These are phyloP conservation scores for Diospyros lotus DNA, from an alignment of 148 eudicot genomes.

Conservation along the genomic window DNA sequence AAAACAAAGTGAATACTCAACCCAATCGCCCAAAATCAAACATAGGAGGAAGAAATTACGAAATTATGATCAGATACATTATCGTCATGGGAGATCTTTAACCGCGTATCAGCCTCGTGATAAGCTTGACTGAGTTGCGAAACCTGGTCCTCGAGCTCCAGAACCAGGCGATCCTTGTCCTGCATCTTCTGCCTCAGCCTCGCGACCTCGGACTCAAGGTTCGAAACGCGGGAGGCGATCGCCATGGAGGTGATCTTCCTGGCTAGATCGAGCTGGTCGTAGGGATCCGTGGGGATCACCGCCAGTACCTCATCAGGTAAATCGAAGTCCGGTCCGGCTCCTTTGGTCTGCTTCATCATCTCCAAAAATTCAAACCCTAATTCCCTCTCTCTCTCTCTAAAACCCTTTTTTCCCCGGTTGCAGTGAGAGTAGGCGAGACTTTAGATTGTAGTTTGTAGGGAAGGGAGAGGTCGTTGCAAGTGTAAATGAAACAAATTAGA, in stretches of 20 bases:
- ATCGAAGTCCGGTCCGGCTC: slow-evolving; percentile 44
- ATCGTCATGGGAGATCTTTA: slow-evolving; percentile 54
- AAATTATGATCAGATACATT: slow-evolving; percentile 40
- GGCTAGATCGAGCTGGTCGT: slow-evolving; percentile 90
- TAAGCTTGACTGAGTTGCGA: slow-evolving; percentile 36
- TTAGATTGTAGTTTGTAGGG: background rate
- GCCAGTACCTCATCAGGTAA: slow-evolving; percentile 63
- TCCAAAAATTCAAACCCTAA: slow-evolving; percentile 20
- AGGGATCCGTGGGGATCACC: slow-evolving; percentile 86
- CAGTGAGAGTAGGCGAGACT: too few relatives aligned
- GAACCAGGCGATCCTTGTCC: slow-evolving; percentile 49
- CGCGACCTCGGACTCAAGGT: slow-evolving; percentile 61
- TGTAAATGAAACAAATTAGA: too few relatives aligned
- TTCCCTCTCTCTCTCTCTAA: background rate
- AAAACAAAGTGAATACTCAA: background rate
- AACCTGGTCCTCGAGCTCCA: slow-evolving; percentile 55
- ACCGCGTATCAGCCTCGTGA: slow-evolving; percentile 53
- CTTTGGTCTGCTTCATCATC: slow-evolving; percentile 18
- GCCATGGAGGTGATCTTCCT: slow-evolving; percentile 97
- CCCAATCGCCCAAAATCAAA: background rate
- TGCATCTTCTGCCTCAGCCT: slow-evolving; percentile 40
- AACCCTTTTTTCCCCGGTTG: background rate
- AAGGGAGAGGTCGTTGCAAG: too few relatives aligned
- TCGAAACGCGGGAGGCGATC: slow-evolving; percentile 82
- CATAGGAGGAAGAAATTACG: background rate